phyloP scores from a whole-genome alignment of 2,329 filamentous ascomycete genomes.

The Claviceps humidiphila region DNA sequence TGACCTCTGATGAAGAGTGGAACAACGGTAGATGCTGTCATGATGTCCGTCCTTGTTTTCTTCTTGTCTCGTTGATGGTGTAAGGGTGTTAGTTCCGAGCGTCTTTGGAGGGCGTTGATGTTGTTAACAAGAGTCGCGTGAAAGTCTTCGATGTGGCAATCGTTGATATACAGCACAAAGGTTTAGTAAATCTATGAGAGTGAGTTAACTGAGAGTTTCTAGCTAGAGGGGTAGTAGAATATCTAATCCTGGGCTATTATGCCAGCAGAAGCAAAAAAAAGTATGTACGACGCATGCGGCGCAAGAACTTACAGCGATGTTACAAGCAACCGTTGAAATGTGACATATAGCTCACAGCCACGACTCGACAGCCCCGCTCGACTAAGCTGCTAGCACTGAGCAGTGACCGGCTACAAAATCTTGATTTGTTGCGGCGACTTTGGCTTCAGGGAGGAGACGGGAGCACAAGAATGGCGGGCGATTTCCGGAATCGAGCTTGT shows the following conservation, averaged over 20 bases:
- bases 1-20: slow-evolving; percentile 31
- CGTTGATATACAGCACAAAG: background rate
- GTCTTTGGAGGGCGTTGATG: background rate
- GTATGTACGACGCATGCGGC: too few relatives aligned
- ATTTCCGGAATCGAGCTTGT: background rate
- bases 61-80: background rate
- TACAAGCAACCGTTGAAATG: too few relatives aligned
- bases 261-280: too few relatives aligned
- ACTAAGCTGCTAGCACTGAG: background rate
- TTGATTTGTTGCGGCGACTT: background rate
- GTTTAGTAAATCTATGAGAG: background rate
- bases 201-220: background rate
- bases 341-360: background rate
- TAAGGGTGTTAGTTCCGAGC: background rate
- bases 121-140: background rate
- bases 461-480: background rate
- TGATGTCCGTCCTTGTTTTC: background rate
- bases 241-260: too few relatives aligned
- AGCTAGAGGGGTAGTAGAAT: too few relatives aligned
- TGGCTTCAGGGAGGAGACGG: background rate
- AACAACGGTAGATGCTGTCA: slow-evolving; percentile 9
- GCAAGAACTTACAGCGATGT: too few relatives aligned
- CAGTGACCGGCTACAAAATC: background rate
- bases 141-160: background rate
- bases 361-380: background rate